Evolutionary conservation across 352 stramenopile genomes (phyloP).

Genomic region (Globisporangium paroecandrum): DNA sequence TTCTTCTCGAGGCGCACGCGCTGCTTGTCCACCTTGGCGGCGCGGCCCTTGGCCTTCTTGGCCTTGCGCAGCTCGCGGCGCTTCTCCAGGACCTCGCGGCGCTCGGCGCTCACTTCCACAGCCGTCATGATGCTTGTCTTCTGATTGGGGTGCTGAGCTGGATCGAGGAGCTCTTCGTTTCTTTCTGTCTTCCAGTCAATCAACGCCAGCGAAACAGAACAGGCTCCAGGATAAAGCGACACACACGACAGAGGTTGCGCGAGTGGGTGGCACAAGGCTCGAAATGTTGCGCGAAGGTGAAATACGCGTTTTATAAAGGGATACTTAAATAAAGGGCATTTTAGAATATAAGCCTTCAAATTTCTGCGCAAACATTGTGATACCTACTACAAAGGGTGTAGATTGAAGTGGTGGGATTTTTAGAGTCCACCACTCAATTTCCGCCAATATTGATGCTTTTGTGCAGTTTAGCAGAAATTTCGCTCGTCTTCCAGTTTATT

Average conservation of each 20-base stretch:
- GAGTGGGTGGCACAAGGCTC: slow-evolving; percentile 6
- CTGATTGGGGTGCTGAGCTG: not conserved
- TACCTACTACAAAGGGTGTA: not conserved
- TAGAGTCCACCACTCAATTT: slow-evolving; percentile 11
- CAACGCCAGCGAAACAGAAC: not conserved
- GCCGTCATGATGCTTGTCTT: not conserved
- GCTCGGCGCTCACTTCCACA: slow-evolving; percentile 26
- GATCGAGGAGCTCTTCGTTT: not conserved
- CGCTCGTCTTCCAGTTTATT: no score
- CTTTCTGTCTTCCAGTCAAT: slow-evolving; percentile 15
- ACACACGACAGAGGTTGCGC: not conserved
- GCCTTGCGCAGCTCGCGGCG: slow-evolving; percentile 75
- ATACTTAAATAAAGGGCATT: not conserved
- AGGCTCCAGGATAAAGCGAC: slow-evolving; percentile 1
- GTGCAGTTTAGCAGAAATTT: not conserved
- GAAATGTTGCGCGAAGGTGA: not conserved
- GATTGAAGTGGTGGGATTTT: not conserved
- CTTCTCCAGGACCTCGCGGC: slow-evolving; percentile 37
- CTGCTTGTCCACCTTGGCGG: slow-evolving; percentile 65
- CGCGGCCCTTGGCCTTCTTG: slow-evolving; percentile 72
- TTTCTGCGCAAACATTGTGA: not conserved
- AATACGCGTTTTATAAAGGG: not conserved
- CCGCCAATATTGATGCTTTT: not conserved
- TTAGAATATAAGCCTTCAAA: no score
- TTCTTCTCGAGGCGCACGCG: slow-evolving; percentile 68